These are phyloP conservation scores for Rhexocercosporidium sp. DNA, from an alignment of 2,329 filamentous ascomycete species.

Conservation along the genomic window DNA sequence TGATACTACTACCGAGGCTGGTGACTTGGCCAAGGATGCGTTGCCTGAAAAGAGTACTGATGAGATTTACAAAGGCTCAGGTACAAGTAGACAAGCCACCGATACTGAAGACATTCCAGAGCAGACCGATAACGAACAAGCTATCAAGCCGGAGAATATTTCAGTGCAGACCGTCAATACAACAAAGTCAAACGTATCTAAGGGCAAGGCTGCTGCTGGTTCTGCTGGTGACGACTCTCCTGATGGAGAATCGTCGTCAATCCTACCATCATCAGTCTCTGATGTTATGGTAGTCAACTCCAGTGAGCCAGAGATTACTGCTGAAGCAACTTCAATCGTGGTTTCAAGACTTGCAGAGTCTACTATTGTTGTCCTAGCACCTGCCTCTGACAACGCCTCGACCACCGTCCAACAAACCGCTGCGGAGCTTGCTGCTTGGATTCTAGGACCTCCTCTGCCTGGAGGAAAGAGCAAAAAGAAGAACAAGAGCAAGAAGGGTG, in stretches of 20 bases:
- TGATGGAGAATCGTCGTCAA: constrained; percentile 1
- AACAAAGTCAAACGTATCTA: neutral
- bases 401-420: neutral
- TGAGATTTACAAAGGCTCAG: neutral
- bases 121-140: no score
- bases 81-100: neutral
- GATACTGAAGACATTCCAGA: no score
- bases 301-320: neutral
- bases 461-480: constrained; percentile 13
- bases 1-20: neutral
- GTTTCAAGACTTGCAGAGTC: neutral
- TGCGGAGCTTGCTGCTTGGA: neutral
- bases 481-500: constrained; percentile 12
- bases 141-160: neutral
- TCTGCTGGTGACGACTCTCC: neutral
- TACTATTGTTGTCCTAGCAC: neutral
- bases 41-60: no score
- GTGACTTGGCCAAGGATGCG: no score
- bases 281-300: neutral
- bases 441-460: neutral
- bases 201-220: neutral
- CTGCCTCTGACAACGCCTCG: neutral
- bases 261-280: neutral
- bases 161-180: neutral
- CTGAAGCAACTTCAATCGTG: neutral